Conservation (phyloP, 495 filamentous ascomycete species). For the Lophium mytilinum region DNA sequence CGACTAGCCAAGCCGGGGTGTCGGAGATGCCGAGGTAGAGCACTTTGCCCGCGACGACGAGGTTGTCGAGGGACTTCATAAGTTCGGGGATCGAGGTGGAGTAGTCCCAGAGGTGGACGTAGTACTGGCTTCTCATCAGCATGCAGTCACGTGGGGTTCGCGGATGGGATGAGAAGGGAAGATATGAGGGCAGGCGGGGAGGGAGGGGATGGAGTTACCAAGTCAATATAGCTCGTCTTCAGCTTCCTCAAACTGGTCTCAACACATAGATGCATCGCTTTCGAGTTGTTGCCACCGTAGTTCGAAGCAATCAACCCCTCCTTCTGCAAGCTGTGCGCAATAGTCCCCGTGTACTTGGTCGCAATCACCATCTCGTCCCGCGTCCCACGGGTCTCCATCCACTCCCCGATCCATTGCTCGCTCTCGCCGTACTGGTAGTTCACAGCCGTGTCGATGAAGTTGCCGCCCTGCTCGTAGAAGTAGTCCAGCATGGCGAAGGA, state of each 20-base stretch:
- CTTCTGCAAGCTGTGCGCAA: constrained; percentile 27
- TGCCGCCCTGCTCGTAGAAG: constrained; percentile 59
- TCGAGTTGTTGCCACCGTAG: constrained; percentile 49
- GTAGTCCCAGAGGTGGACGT: constrained; percentile 28
- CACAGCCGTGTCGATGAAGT: constrained; percentile 72
- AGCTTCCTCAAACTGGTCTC: constrained; percentile 51
- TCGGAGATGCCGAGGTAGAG: constrained; percentile 58
- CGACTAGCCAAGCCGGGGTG: constrained; percentile 56
- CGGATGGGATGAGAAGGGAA: constrained; percentile 30
- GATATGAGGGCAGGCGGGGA: constrained; percentile 9
- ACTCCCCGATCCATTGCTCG: constrained; percentile 69
- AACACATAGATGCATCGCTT: constrained; percentile 48
- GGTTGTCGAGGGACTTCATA: constrained; percentile 51
- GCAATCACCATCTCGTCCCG: constrained; percentile 61
- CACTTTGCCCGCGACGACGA: constrained; percentile 52
- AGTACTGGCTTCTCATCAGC: constrained; percentile 8
- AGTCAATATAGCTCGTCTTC: constrained; percentile 58
- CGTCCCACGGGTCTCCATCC: constrained; percentile 50
- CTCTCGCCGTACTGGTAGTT: constrained; percentile 64
- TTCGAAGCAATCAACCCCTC: constrained; percentile 45
- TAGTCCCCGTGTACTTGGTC: constrained; percentile 54
- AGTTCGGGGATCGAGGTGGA: constrained; percentile 52
- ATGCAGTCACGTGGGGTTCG: background rate
- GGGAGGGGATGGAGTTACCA: constrained; percentile 7
- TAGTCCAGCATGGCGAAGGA: constrained; percentile 59